Evolutionary conservation across 805 yeast genomes (phyloP), one percentile per base, ranked within the genome.

Genomic region (Jamesozyma hellenica): DNA sequence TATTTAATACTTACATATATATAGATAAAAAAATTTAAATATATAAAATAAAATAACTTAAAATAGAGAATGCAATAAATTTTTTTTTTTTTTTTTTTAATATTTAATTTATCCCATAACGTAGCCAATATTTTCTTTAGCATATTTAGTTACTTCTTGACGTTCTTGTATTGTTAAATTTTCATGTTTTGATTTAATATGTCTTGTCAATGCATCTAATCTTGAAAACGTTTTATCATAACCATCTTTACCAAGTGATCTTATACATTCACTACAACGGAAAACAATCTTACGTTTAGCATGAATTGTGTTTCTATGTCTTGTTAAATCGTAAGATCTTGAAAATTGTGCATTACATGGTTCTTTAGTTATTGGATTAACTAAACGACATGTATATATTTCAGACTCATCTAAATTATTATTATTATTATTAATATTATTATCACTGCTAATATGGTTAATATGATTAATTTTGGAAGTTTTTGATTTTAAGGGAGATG

Each of bases 231-330:
- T 86, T 66, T 90, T 79, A 36, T 77, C 75, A 40, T 64, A 65
- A 19, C 68, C 66, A 32, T 60, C 58, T 12, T 61, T 58, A 15
- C 69, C 70, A 23, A 62, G 56, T 2, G 65, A 61, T 40, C 58
- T 51, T 17, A 64, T 92, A 64, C 98, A 90, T 34, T 82, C 78
- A 50, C 77, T 78, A 61, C 98, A 90, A 56, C 82, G 78, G 67
- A 79, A 92, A 36, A 82, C 77, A 52, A 82, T 82, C 63, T 90
- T 82, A 58, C 80, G 82, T 35, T 82, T 71, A 1, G 96, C 92
- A 60, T 90, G 98, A 40, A 90, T 88, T 0, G 97, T 92, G 54
- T 90, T 95, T 61, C 90, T 96, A 61, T 90, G 98, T 52, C 98
- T 75, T 19, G 88, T 82, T 54, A 90, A 69, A 65, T 90, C 98